Conservation (phyloP, 495 filamentous ascomycete genomes). For the Penicillium parvum region DNA sequence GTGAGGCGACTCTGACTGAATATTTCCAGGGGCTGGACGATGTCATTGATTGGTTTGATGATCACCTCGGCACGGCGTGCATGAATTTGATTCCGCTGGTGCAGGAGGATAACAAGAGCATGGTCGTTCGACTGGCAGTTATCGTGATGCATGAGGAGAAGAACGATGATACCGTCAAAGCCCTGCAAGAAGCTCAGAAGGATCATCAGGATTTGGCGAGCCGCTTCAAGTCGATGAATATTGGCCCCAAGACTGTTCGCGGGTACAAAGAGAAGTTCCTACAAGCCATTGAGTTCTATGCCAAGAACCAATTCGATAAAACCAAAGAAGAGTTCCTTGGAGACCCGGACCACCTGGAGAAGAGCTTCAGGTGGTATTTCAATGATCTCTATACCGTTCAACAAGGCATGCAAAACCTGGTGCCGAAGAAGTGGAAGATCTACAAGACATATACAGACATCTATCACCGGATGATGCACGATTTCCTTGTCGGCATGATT, state of each 20-base stretch:
- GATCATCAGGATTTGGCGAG: slow-evolving; percentile 92
- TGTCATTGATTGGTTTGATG: slow-evolving; percentile 89
- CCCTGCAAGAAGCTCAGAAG: slow-evolving; percentile 87
- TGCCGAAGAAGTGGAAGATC: slow-evolving; percentile 98
- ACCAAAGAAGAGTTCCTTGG: slow-evolving; percentile 70
- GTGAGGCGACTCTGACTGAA: slow-evolving; percentile 75
- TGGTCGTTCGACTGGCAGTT: slow-evolving; percentile 86
- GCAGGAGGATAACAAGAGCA: slow-evolving; percentile 73
- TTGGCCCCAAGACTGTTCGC: slow-evolving; percentile 83
- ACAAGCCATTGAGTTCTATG: slow-evolving; percentile 67
- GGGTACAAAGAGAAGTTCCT: slow-evolving; percentile 97
- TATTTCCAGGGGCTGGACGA: slow-evolving; percentile 86
- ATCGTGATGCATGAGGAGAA: slow-evolving; percentile 95
- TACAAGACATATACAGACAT: slow-evolving; percentile 83
- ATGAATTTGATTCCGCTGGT: slow-evolving; percentile 86
- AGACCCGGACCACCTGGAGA: slow-evolving; percentile 78
- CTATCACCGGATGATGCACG: slow-evolving; percentile 92
- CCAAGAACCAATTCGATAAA: slow-evolving; percentile 68
- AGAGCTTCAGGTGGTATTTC: slow-evolving; percentile 90
- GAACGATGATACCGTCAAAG: slow-evolving; percentile 84
- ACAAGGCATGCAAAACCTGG: slow-evolving; percentile 79
- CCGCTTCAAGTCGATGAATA: slow-evolving; percentile 89
- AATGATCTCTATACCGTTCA: slow-evolving; percentile 92
- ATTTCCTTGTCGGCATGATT: slow-evolving; percentile 75
- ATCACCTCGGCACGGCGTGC: slow-evolving; percentile 82